These are phyloP conservation scores for Vachellia collinsii DNA, from an alignment of 306 rosid species.

Conservation along the genomic window DNA sequence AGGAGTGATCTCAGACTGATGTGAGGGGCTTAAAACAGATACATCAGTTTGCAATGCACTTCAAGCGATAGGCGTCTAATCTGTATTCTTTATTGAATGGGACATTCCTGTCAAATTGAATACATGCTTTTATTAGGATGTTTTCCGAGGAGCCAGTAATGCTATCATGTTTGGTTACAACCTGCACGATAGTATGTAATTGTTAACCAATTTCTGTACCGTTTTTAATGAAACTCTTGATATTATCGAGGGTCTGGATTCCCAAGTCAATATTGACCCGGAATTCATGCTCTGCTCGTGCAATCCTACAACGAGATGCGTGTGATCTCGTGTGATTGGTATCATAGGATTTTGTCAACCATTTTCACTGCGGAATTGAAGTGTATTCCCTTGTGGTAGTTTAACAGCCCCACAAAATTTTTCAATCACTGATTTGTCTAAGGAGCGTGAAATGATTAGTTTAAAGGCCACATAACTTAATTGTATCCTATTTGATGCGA, in stretches of 20 bases:
- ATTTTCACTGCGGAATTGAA: no score
- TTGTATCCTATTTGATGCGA: background rate
- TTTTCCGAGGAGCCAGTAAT: slow-evolving; percentile 23
- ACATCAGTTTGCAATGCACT: background rate
- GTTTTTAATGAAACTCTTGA: no score
- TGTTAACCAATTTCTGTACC: no score
- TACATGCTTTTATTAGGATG: slow-evolving; percentile 16
- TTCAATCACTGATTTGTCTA: no score
- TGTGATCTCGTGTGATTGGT: no score
- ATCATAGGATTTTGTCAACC: no score
- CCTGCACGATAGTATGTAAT: no score
- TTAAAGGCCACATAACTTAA: no score
- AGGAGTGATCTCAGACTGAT: background rate
- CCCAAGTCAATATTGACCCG: background rate
- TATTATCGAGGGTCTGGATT: background rate
- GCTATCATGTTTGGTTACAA: slow-evolving; percentile 28
- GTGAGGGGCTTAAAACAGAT: slow-evolving; percentile 1
- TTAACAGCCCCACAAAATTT: background rate
- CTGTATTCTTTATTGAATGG: slow-evolving; percentile 26
- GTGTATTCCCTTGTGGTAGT: background rate
- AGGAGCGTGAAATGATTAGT: no score
- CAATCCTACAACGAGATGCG: background rate
- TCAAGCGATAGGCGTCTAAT: background rate
- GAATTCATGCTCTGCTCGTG: background rate
- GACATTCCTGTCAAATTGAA: slow-evolving; percentile 23